phyloP scores from a whole-genome alignment of 441 rosid genomes.

The Gossypium aridum region DNA sequence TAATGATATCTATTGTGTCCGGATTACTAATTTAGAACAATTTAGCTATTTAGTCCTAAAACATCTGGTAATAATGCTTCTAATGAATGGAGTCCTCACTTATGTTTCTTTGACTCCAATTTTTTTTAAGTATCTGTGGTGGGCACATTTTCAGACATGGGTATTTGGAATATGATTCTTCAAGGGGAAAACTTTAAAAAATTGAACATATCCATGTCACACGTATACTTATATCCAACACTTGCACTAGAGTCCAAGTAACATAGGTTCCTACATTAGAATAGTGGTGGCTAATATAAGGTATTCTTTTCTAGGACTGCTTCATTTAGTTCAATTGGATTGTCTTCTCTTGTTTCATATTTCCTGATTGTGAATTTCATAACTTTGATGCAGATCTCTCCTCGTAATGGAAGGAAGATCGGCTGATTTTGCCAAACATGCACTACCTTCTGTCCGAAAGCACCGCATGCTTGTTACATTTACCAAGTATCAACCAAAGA shows the following conservation, averaged over 20 bases:
- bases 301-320: neutral
- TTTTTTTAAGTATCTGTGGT: neutral
- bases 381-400: constrained; percentile 46
- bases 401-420: constrained; percentile 33
- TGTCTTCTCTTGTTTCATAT: neutral
- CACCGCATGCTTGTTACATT: constrained; percentile 77
- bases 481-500: constrained; percentile 54
- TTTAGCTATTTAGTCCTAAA: neutral
- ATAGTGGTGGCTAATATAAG: neutral
- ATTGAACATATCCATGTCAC: neutral
- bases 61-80: neutral
- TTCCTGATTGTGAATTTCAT: constrained; percentile 3
- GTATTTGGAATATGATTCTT: neutral
- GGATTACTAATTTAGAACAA: neutral
- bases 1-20: neutral
- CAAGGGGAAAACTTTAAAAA: neutral
- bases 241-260: neutral
- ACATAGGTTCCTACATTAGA: neutral
- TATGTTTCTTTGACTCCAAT: neutral
- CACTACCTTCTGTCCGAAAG: constrained; percentile 54
- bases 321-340: neutral
- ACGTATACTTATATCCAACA: neutral
- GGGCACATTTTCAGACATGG: neutral
- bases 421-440: constrained; percentile 52
- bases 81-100: neutral